Base-by-base conservation (phyloP, 441 rosid species). In the Biscutella laevigata region DNA sequence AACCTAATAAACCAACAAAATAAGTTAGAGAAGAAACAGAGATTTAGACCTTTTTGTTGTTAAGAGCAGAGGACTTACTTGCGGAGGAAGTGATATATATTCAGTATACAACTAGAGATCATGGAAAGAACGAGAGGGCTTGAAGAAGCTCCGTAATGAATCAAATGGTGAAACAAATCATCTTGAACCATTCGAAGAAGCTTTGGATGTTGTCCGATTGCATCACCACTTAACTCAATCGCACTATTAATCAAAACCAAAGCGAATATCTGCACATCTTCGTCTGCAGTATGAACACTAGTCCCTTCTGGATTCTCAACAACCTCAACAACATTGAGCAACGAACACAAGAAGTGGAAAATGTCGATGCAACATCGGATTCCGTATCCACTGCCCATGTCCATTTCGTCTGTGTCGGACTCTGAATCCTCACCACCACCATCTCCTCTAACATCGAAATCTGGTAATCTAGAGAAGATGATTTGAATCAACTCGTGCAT, bases 41-140 rank as follows among this genome's bases (percentile, higher is more conserved):
- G 3, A 46, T 12, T 5, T 34, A 13, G 4, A 34, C 16, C 1
- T 34, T 3, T 7, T 3, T 22, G 33, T 43, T 0, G 33, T 1
- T 20, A 19, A n/a, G 21, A 51, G 15, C 28, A 59, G 12, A 52
- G 9, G 25, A 66, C 82, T 75, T 74, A 74, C 97, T 79, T 79
- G 63, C 88, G 82, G 57, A 87, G 95, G 53, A 79, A 80, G 73
- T 83, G 88, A 62, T 84, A 90, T 32, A 78, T 71, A 46, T 86
- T 90, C 69, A 90, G 70, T 1, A 90, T 88, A 16, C 84, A 82
- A 52, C 98, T 86, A 73, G 82, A 82, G 61, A 90, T 90, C 92
- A 84, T 78, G 46, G 96, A 82, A 17, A 90, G 63, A 5, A 87
- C 77, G 7, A 90, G 88, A 2, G 94, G 88, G 52, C 73, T 75